These are phyloP conservation scores for Tolypocladium capitatum DNA, from an alignment of 2,329 filamentous ascomycete genomes.

Conservation along the genomic window DNA sequence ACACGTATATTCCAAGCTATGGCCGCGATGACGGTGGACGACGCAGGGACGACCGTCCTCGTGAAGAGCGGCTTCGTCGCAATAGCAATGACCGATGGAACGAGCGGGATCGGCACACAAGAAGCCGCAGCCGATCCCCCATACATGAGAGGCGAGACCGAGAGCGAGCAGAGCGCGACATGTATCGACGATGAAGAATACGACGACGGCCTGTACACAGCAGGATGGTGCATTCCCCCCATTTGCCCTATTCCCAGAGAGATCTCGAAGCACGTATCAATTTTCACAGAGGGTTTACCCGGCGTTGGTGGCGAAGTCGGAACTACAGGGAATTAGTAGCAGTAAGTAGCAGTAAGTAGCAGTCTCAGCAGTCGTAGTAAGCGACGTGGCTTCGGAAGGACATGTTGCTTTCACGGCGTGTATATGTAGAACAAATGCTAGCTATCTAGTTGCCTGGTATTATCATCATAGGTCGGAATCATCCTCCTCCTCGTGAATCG, in stretches of 20 bases:
- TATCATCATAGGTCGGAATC: constrained; percentile 33
- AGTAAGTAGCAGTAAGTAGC: neutral
- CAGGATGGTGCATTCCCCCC: neutral
- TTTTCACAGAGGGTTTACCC: neutral
- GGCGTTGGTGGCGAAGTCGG: neutral
- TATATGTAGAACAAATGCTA: neutral
- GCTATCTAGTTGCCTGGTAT: neutral
- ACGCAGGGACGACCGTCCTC: constrained; percentile 20
- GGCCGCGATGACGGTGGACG: constrained; percentile 20
- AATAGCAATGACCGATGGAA: constrained; percentile 23
- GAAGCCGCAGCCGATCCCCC: constrained; percentile 27
- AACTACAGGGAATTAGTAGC: neutral
- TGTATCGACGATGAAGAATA: constrained; percentile 32
- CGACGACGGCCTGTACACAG: neutral
- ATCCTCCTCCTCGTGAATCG: constrained; percentile 62
- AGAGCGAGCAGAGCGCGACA: constrained; percentile 31
- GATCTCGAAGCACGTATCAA: neutral
- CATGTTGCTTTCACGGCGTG: constrained; percentile 3
- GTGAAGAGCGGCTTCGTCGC: constrained; percentile 17
- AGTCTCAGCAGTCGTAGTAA: neutral
- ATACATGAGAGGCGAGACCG: constrained; percentile 24
- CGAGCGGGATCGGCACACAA: constrained; percentile 26
- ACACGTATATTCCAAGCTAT: constrained; percentile 39
- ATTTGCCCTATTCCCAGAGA: too few relatives aligned
- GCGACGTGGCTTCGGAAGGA: neutral